Evolutionary conservation across 371 early-diverging fungal species (phyloP).

Genomic region (Actinomucor elegans): DNA sequence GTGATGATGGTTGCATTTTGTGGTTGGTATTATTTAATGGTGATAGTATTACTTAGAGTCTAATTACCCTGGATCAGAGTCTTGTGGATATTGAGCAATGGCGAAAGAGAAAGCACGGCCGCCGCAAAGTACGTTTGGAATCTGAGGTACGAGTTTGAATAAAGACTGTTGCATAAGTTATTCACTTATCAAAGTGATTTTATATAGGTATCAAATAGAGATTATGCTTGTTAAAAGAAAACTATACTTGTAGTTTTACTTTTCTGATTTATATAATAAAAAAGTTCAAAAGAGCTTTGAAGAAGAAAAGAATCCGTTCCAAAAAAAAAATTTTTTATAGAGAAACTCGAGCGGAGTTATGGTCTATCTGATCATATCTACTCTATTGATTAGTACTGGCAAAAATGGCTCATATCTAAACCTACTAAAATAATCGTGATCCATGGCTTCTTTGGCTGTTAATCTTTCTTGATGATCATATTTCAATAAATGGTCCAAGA

Average conservation of each 20-base stretch:
- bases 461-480: slow-evolving; percentile 98
- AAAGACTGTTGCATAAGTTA: slow-evolving; percentile 22
- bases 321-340: not conserved
- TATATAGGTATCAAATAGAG: no score
- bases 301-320: not conserved
- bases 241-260: no score
- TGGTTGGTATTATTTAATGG: not conserved
- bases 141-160: slow-evolving; percentile 7
- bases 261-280: no score
- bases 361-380: no score
- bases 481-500: slow-evolving; percentile 89
- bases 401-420: no score
- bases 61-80: slow-evolving; percentile 27
- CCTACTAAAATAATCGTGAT: slow-evolving; percentile 89
- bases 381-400: no score
- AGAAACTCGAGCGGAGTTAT: no score
- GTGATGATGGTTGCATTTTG: no score
- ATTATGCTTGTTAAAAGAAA: no score
- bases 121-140: slow-evolving; percentile 29
- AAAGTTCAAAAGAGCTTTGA: no score
- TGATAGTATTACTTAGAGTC: not conserved
- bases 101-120: slow-evolving; percentile 17
- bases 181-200: no score
- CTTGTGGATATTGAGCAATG: slow-evolving; percentile 26
- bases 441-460: slow-evolving; percentile 96